Percentiles rank a stretch among this genome's conserved stretches.
phyloP scores from a whole-genome alignment of 805 yeast genomes.

The Nakazawaea peltata region DNA sequence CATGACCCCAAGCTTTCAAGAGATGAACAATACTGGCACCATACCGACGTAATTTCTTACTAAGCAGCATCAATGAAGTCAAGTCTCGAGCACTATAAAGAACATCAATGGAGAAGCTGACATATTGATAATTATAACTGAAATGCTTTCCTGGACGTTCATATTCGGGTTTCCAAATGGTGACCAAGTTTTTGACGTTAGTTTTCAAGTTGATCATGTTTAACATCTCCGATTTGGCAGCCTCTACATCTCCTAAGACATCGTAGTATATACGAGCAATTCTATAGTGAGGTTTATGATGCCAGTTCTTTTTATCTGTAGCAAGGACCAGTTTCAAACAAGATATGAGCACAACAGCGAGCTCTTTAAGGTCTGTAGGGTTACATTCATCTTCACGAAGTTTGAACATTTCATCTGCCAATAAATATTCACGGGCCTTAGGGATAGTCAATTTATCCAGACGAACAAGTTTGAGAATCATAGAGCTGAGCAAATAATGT shows the following conservation, averaged over 20 bases:
- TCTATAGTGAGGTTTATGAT: slow-evolving; percentile 74
- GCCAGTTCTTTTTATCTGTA: slow-evolving; percentile 84
- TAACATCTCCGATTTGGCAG: slow-evolving; percentile 60
- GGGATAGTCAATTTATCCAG: slow-evolving; percentile 23
- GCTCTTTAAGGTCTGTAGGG: slow-evolving; percentile 15
- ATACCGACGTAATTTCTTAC: slow-evolving; percentile 70
- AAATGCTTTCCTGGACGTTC: slow-evolving; percentile 95
- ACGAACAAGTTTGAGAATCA: slow-evolving; percentile 48
- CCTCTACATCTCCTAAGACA: slow-evolving; percentile 40
- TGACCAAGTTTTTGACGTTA: slow-evolving; percentile 61
- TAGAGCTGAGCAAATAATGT: slow-evolving; percentile 55
- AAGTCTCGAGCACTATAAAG: slow-evolving; percentile 47
- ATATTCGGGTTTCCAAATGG: slow-evolving; percentile 88
- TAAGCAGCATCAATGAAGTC: slow-evolving; percentile 47
- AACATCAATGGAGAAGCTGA: slow-evolving; percentile 52
- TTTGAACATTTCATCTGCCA: slow-evolving; percentile 25
- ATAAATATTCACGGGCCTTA: slow-evolving; percentile 32
- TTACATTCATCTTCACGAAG: slow-evolving; percentile 12
- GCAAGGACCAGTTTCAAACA: slow-evolving; percentile 39
- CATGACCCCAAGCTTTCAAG: slow-evolving; percentile 56
- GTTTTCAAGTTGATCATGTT: slow-evolving; percentile 58
- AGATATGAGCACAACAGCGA: slow-evolving; percentile 32
- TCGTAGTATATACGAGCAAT: slow-evolving; percentile 55
- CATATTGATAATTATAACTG: slow-evolving; percentile 64
- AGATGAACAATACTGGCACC: slow-evolving; percentile 70